A percentile compares a stretch with the other conserved stretches of the same genome.
Conservation (phyloP, 2,329 filamentous ascomycete species). For the Mariannaea sp. region DNA sequence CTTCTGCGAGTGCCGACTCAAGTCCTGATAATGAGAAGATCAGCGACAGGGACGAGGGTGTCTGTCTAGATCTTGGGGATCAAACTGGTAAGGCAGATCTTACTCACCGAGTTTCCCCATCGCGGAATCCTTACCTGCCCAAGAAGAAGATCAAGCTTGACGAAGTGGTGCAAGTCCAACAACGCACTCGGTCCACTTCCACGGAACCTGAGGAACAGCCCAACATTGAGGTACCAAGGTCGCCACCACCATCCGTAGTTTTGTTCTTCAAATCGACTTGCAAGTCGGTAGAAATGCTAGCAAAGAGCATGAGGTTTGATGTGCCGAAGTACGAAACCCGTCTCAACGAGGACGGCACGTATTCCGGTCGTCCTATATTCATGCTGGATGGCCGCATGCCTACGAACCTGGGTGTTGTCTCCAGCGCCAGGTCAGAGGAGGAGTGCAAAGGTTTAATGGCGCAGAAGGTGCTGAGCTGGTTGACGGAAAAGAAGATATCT, state of each 20-base stretch:
- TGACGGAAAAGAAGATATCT: constrained; percentile 37
- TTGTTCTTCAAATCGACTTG: constrained; percentile 19
- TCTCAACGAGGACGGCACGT: constrained; percentile 37
- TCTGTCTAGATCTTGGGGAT: neutral
- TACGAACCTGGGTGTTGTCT: constrained; percentile 41
- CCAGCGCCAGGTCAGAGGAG: constrained; percentile 41
- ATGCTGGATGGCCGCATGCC: constrained; percentile 40
- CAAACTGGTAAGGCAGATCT: neutral
- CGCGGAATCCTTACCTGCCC: constrained; percentile 11
- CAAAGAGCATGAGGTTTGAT: constrained; percentile 40
- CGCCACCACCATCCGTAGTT: too few species aligned
- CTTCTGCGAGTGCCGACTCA: neutral
- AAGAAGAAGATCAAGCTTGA: constrained; percentile 25
- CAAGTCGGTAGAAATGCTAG: constrained; percentile 41
- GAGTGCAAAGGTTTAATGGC: constrained; percentile 47
- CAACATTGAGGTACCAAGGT: too few species aligned
- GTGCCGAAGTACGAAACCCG: constrained; percentile 43
- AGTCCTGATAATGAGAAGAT: neutral
- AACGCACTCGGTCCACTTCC: constrained; percentile 4
- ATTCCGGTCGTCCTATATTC: constrained; percentile 44
- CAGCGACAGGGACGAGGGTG: neutral
- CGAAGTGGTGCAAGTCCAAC: constrained; percentile 19
- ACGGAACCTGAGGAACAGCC: neutral
- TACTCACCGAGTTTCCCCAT: constrained; percentile 8
- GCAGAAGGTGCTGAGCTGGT: constrained; percentile 44